Percentiles rank a stretch among this genome's conserved stretches.
Conservation (phyloP, 768 basidiomycete genomes). For the Russula compacta region DNA sequence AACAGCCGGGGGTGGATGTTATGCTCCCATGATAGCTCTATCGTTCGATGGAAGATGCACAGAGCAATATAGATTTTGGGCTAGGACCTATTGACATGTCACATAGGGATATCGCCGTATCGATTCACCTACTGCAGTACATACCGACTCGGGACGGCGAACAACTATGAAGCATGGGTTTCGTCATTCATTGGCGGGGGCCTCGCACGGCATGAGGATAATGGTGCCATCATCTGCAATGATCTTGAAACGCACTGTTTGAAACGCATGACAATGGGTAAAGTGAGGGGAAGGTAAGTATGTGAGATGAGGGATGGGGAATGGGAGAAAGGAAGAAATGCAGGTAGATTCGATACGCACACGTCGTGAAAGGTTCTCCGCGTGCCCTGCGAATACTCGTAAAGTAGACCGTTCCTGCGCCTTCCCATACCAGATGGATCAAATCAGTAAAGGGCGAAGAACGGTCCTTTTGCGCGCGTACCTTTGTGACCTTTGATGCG, state of each 20-base stretch:
- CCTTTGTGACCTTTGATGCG: slow-evolving; percentile 66
- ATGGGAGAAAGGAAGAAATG: neutral
- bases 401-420: slow-evolving; percentile 71
- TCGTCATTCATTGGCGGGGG: neutral
- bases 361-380: slow-evolving; percentile 10
- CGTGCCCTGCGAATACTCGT: slow-evolving; percentile 52
- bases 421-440: slow-evolving; percentile 28
- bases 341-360: slow-evolving; percentile 31
- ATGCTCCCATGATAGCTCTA: neutral
- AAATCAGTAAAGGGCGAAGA: neutral
- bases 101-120: neutral
- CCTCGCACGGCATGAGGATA: slow-evolving; percentile 1
- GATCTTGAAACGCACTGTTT: slow-evolving; percentile 13
- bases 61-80: neutral
- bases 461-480: slow-evolving; percentile 22
- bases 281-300: neutral
- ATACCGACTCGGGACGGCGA: too few species aligned
- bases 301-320: neutral
- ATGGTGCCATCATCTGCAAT: slow-evolving; percentile 9
- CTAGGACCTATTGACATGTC: neutral
- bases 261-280: neutral
- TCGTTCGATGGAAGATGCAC: neutral
- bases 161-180: neutral
- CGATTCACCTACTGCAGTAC: neutral
- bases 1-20: neutral